Evolutionary conservation across 305 asterid species (phyloP).

Genomic region (Stenogyne calaminthoides): DNA sequence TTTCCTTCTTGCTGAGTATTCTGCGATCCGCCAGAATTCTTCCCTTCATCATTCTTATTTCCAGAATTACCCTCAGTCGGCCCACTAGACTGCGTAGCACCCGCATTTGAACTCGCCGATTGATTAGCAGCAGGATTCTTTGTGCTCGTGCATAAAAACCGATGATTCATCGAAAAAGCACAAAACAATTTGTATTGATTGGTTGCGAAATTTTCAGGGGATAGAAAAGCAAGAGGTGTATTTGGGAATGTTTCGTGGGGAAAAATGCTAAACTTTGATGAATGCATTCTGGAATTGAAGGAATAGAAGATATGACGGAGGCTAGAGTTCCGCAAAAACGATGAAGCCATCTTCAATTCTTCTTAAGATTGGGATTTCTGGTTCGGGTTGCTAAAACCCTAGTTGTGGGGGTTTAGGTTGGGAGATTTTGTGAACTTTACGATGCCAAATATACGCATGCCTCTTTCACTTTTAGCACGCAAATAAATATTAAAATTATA

Average conservation of each 20-base stretch:
- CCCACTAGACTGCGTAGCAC: conserved; percentile 34
- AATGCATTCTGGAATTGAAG: conserved; percentile 24
- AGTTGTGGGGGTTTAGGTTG: conserved; percentile 32
- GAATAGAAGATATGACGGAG: conserved; percentile 32
- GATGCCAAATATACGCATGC: not conserved
- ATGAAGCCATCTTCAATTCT: conserved; percentile 38
- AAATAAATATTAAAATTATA: no score
- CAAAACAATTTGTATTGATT: conserved; percentile 20
- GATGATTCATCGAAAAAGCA: conserved; percentile 26
- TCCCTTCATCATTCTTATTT: conserved; percentile 36
- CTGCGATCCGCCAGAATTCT: conserved; percentile 55
- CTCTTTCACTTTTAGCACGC: no score
- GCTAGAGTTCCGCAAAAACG: conserved; percentile 34
- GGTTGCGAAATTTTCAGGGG: conserved; percentile 17
- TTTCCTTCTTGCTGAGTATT: conserved; percentile 60
- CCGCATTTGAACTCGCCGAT: conserved; percentile 31
- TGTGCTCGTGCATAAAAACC: conserved; percentile 42
- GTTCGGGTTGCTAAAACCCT: conserved; percentile 35
- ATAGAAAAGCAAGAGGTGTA: conserved; percentile 19
- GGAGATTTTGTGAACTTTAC: not conserved
- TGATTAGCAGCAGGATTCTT: conserved; percentile 31
- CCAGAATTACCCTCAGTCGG: conserved; percentile 51
- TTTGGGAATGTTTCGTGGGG: conserved; percentile 23
- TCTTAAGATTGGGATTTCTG: conserved; percentile 11
- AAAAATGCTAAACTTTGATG: conserved; percentile 23